phyloP scores from a whole-genome alignment of 192 early-diverging fungal genomes.

The Spizellomyces sp. region DNA sequence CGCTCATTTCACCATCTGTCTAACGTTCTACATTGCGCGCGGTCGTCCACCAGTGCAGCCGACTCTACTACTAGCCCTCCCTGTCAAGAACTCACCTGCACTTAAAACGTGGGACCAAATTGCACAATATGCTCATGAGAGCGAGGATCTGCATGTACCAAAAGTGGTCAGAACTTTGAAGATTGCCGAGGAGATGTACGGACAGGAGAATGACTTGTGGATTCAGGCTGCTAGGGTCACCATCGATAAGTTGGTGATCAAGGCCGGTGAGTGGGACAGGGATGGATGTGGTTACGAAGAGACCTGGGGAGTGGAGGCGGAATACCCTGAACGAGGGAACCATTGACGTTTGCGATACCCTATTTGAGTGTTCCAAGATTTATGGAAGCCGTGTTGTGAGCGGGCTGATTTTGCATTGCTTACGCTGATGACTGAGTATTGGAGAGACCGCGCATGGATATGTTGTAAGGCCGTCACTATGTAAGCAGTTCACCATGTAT shows the following conservation, averaged over 20 bases:
- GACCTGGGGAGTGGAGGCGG: not conserved
- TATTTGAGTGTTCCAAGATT: no score
- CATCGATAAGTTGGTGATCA: not conserved
- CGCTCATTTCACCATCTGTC: not conserved
- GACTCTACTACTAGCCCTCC: not conserved
- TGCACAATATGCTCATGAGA: not conserved
- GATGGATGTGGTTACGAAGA: slow-evolving; percentile 3
- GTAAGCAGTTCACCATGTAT: no score
- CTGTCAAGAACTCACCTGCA: not conserved
- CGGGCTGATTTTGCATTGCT: no score
- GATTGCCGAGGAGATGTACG: slow-evolving; percentile 3
- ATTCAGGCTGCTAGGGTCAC: slow-evolving; percentile 5
- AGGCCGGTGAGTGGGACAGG: not conserved
- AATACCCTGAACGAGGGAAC: no score
- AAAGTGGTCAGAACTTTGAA: slow-evolving; percentile 12
- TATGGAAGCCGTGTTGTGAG: no score
- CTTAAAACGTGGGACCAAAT: slow-evolving; percentile 11
- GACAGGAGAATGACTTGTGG: not conserved
- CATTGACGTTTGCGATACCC: no score
- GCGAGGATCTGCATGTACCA: slow-evolving; percentile 19
- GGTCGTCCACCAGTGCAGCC: slow-evolving; percentile 9
- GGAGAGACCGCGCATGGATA: no score
- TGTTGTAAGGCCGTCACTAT: no score
- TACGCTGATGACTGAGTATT: no score
- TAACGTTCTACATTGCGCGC: slow-evolving; percentile 9